A percentile compares a stretch with the other conserved stretches of the same genome.
These are phyloP conservation scores for Pulicaria dysenterica DNA, from an alignment of 129 eudicot genomes.

Conservation along the genomic window DNA sequence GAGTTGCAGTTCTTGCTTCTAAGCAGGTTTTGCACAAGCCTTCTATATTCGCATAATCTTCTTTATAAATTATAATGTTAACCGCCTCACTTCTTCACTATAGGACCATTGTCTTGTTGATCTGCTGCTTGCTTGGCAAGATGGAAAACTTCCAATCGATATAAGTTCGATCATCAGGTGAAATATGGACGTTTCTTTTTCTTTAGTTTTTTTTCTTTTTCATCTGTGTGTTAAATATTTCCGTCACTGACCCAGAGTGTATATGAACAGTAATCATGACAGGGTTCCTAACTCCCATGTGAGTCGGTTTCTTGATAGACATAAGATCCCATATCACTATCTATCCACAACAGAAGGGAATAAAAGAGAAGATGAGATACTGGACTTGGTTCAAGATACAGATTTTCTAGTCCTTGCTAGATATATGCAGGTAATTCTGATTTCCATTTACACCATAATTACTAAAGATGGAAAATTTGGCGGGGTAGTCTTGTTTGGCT, in stretches of 20 bases:
- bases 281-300: conserved; percentile 84
- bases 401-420: conserved; percentile 96
- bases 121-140: conserved; percentile 92
- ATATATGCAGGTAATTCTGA: conserved; percentile 88
- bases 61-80: background rate
- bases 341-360: conserved; percentile 45
- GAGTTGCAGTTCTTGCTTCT: conserved; percentile 84
- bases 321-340: conserved; percentile 72
- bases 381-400: conserved; percentile 78
- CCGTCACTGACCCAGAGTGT: conserved; percentile 10
- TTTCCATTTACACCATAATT: background rate
- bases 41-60: background rate
- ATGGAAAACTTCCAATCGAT: conserved; percentile 77
- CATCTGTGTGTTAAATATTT: conserved; percentile 1
- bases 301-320: conserved; percentile 79
- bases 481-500: background rate
- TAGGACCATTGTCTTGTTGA: conserved; percentile 98
- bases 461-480: background rate
- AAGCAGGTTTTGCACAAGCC: conserved; percentile 60
- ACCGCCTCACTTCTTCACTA: conserved; percentile 15
- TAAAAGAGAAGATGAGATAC: conserved; percentile 68
- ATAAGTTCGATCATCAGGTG: conserved; percentile 79
- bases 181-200: conserved; percentile 8
- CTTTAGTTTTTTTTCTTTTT: background rate
- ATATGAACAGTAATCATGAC: conserved; percentile 72